phyloP scores from a whole-genome alignment of 176 grass and related monocot species.

The Tuctoria greenei region DNA sequence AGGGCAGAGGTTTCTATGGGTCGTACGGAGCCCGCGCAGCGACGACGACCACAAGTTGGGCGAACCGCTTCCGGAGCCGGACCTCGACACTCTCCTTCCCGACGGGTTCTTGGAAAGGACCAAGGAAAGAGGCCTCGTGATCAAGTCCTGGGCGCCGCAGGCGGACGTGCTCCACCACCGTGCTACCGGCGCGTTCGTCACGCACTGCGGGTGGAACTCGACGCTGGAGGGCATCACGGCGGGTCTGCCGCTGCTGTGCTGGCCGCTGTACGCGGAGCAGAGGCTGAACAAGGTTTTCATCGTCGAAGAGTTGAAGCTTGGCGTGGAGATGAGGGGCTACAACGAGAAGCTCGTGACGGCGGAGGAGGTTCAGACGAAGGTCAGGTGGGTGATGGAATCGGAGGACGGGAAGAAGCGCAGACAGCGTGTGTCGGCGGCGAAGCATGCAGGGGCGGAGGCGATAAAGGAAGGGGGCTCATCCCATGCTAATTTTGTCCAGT shows the following conservation, averaged over 20 bases:
- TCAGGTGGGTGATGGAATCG: conserved; percentile 43
- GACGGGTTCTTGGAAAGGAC: conserved; percentile 46
- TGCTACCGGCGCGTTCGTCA: conserved; percentile 42
- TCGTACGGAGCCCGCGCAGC: conserved; percentile 22
- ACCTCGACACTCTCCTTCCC: conserved; percentile 23
- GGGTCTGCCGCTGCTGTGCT: conserved; percentile 49
- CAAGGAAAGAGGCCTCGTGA: conserved; percentile 35
- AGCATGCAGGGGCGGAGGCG: conserved; percentile 3
- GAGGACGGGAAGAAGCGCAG: conserved; percentile 27
- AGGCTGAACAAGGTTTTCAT: conserved; percentile 68
- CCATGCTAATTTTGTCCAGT: conserved; percentile 18
- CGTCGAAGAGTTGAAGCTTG: conserved; percentile 44
- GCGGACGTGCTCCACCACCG: conserved; percentile 44
- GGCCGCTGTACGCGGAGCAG: conserved; percentile 75
- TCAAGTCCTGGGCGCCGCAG: conserved; percentile 58
- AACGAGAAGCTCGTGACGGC: conserved; percentile 33
- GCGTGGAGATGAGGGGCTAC: conserved; percentile 40
- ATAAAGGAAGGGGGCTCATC: conserved; percentile 27
- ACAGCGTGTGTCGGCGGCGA: neutral
- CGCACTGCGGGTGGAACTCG: conserved; percentile 65
- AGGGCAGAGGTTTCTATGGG: conserved; percentile 54
- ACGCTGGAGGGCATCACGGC: conserved; percentile 42
- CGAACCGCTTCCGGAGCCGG: conserved; percentile 3
- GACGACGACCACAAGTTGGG: neutral
- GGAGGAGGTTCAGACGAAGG: conserved; percentile 40